These are phyloP conservation scores for Cyclocybe cylindracea DNA, from an alignment of 768 basidiomycete genomes.

Conservation along the genomic window DNA sequence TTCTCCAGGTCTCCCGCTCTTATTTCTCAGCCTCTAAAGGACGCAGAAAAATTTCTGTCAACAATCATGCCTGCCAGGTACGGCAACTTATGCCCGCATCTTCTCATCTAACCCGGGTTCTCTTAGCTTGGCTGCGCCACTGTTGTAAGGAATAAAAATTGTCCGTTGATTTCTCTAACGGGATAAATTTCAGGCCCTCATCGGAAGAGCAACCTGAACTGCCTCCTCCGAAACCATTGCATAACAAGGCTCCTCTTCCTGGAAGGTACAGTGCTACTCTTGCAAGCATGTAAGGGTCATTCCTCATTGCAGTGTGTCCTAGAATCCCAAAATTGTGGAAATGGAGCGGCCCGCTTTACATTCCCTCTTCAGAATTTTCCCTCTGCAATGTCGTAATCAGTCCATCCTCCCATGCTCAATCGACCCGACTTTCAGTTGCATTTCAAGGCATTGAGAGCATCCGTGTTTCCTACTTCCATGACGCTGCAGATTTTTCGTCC, in stretches of 20 bases:
- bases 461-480: conserved; percentile 47
- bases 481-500: conserved; percentile 43
- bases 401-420: conserved; percentile 41
- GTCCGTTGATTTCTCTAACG: background rate
- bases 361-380: conserved; percentile 34
- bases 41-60: conserved; percentile 37
- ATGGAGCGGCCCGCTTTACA: conserved; percentile 61
- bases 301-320: background rate
- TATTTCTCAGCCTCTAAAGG: conserved; percentile 4
- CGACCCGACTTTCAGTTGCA: conserved; percentile 48
- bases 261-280: conserved; percentile 17
- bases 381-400: conserved; percentile 51
- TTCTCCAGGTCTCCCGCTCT: conserved; percentile 10
- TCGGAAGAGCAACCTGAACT: conserved; percentile 22
- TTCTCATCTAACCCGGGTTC: background rate
- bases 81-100: conserved; percentile 6
- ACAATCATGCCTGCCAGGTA: conserved; percentile 43
- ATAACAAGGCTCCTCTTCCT: conserved; percentile 10
- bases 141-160: conserved; percentile 23
- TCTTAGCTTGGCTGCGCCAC: conserved; percentile 34
- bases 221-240: conserved; percentile 21
- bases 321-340: conserved; percentile 66
- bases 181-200: conserved; percentile 17
- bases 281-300: conserved; percentile 5
- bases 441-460: conserved; percentile 43